Base-by-base conservation (phyloP, 306 rosid genomes). In the Rosa rugosa region DNA sequence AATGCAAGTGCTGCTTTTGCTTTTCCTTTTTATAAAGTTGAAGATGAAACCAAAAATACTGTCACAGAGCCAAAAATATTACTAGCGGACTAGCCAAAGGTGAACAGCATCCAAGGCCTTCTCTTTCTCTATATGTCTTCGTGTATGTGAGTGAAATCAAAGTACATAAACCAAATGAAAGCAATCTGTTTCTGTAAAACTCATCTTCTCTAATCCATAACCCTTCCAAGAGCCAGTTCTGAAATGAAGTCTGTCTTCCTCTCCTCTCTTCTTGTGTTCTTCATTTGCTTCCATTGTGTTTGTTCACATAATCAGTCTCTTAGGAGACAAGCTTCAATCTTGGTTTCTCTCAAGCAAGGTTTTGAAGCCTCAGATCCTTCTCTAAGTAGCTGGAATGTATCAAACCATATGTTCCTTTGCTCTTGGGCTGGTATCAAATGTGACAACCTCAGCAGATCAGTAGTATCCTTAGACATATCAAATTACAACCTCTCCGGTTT, bases 341-440 rank as follows among this genome's bases (percentile, higher is more conserved):
- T 93, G 77, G 87, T 89, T 51, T 88, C 97, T 79, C 75, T 93
- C 64, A 90, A 85, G 80, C 89, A 85, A 75, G 80, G 66, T 72
- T 90, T 93, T 73, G 86, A 87, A 57, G 62, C 83, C 31, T 75
- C 76, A 54, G 76, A 75, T 76, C 78, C 91, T 57, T 80, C 85
- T 27, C 76, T 91, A 16, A 69, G 76, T 11, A 66, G 50, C 46
- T 93, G 98, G 98, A 78, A 89, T 64, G 76, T 75, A 27, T 84
- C 94, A 20, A 89, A 92, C 83, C 77, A 79, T 83, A 62, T 81
- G 80, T 83, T 77, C 42, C 87, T 94, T n/a, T 94, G 98, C 80
- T 71, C 87, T 44, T 94, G 98, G 98, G 36, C 72, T 47, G 98
- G 97, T 4, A 80, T 94, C 81, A 70, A 77, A 71, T 94, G 98